A percentile compares a stretch with the other conserved stretches of the same genome.
phyloP scores from a whole-genome alignment of 1,284 basidiomycete species.

The Malassezia brasiliensis region DNA sequence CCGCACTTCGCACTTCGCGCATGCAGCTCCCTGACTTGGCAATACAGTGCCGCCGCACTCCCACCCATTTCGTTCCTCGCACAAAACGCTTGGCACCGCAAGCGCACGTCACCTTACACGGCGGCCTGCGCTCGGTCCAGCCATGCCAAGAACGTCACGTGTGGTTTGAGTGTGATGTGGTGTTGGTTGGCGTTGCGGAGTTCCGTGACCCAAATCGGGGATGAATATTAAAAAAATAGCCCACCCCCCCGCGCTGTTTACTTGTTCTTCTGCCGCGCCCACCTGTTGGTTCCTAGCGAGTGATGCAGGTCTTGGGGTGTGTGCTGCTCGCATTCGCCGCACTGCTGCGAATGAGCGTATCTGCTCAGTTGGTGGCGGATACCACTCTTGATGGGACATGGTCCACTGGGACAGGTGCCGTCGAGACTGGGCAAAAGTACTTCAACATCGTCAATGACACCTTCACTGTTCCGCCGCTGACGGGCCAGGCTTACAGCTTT shows the following conservation, averaged over 20 bases:
- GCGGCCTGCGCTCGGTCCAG: not conserved
- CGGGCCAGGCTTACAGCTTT: conserved; percentile 45
- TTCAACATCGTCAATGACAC: conserved; percentile 40
- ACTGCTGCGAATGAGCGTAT: not conserved
- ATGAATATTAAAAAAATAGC: not conserved
- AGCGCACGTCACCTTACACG: not conserved
- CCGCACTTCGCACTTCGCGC: not conserved
- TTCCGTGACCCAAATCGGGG: not conserved
- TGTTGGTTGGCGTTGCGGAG: not conserved
- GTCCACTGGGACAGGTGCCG: conserved; percentile 34
- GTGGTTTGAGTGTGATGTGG: conserved; percentile 26
- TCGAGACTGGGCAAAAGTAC: conserved; percentile 38
- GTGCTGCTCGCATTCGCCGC: not conserved
- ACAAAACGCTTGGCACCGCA: not conserved
- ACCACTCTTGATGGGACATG: conserved; percentile 35
- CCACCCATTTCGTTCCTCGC: conserved; percentile 10
- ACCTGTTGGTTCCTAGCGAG: too few relatives aligned
- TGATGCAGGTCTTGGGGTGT: too few relatives aligned
- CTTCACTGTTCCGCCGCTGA: conserved; percentile 33
- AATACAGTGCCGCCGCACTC: conserved; percentile 17
- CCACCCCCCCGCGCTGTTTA: not conserved
- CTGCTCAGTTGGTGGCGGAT: conserved; percentile 1
- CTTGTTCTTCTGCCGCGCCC: not conserved
- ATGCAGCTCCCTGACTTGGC: conserved; percentile 21
- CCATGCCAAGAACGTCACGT: conserved; percentile 11